Evolutionary conservation across 1,284 basidiomycete genomes (phyloP), one percentile per base, ranked within the genome.

Genomic region (Violaceomyces palustris): DNA sequence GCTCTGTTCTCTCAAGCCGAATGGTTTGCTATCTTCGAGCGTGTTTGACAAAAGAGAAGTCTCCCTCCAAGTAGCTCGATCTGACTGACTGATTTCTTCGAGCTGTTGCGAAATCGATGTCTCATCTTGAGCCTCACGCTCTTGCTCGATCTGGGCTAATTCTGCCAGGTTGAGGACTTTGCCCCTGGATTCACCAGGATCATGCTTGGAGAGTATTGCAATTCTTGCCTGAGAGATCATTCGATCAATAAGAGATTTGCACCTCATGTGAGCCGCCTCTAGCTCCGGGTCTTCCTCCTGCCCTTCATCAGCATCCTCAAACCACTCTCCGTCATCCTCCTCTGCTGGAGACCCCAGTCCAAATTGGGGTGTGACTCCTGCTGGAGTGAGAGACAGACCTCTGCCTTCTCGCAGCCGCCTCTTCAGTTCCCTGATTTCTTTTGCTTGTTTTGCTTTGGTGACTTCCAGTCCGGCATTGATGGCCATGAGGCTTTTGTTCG

Each of bases 381-480:
- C 34, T 9, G 44, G 31, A 1, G 9, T 42, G 6, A 27, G 8
- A 9, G 54, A 30, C 2, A 46, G 21, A 28, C 45, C 48, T 29
- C 47, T 25, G 21, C 45, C 55, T 22, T 60, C 54, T 17, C 65
- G 24, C 4, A 67, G 38, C 12, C 59, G 47, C 23, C 61, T 40
- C 21, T 62, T 62, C 23, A 70, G 56, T 28, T 70, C 66, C 14
- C 75, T 61, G 6, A 77, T 72, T 46, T 77, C 76, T 18, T 49
- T 52, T 4, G 63, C 55, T 39, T 76, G 74, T 50, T 75, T 74
- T 10, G 72, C 45, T 52, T 76, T 75, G 17, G 64, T 61, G 9
- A 67, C 62, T 35, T 77, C 76, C 30, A 77, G 61, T 8, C 69
- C 61, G 6, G 74, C 64, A 53, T 77, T 77, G 69, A 77, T 74